Evolutionary conservation across 2,329 filamentous ascomycete genomes (phyloP).

Genomic region (Calonectria pseudoturangicola): DNA sequence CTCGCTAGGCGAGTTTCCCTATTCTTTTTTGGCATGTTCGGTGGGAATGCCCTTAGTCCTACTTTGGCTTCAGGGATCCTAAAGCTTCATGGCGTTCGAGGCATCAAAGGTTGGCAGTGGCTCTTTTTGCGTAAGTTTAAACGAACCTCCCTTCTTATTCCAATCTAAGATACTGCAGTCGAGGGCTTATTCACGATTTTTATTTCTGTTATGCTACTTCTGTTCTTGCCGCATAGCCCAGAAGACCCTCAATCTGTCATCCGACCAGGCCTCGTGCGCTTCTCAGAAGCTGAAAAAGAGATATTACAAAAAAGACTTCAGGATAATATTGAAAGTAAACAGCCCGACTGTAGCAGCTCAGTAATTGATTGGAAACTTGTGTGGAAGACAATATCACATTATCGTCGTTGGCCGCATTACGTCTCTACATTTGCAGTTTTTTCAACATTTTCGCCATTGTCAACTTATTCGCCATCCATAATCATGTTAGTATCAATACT

Average conservation of each 20-base stretch:
- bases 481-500: slow-evolving; percentile 43
- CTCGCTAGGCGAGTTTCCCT: not conserved
- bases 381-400: slow-evolving; percentile 33
- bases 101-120: slow-evolving; percentile 8
- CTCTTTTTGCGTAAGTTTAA: slow-evolving; percentile 1
- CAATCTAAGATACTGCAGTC: not conserved
- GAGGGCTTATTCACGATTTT: not conserved
- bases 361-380: slow-evolving; percentile 32
- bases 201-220: not conserved
- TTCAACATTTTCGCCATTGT: slow-evolving; percentile 42
- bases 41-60: slow-evolving; percentile 1
- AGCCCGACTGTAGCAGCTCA: not conserved
- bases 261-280: not conserved
- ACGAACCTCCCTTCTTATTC: too few relatives aligned
- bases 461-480: slow-evolving; percentile 42
- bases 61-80: slow-evolving; percentile 3
- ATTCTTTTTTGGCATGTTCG: slow-evolving; percentile 15
- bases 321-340: not conserved
- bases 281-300: not conserved
- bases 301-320: not conserved
- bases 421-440: slow-evolving; percentile 41
- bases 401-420: slow-evolving; percentile 44
- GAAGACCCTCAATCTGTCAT: not conserved
- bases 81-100: not conserved
- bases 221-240: not conserved